Evolutionary conservation across 805 yeast genomes (phyloP), one percentile per base, ranked within the genome.

Genomic region (Myxozyma monticola): DNA sequence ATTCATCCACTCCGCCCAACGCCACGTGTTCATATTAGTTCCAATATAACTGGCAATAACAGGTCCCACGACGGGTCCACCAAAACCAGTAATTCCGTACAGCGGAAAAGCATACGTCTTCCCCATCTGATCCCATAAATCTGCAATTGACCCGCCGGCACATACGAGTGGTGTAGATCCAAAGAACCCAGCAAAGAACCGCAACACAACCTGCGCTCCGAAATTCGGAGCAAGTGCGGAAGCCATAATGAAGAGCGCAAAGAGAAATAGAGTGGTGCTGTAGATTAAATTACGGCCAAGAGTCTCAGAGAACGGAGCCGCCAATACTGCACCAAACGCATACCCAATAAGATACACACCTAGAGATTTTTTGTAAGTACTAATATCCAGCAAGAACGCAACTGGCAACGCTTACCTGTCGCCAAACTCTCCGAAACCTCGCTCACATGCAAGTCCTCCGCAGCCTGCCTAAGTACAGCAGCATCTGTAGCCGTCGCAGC

Each of bases 101-200:
- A 55, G 20, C 10, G 57, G 60, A 34, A 56, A 51, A 14, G 49
- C 55, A 21, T 41, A 57, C 4, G 60, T 48, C 20, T 53, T 49
- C 28, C 41, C 55, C 37, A 46, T n/a, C 15, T 52, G 53, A 24
- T 48, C 45, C 75, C 89, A 86, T 37, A 87, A 68, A 69, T 87
- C 95, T 51, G 82, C 73, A 56, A 87, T 78, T n/a, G 91, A 79
- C 56, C 95, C 95, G 51, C 91, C 91, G 14, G 89, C 95, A 59
- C 86, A 79, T 3, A 95, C 84, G 64, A 88, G 73, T 0, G 95
- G 89, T 2, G 95, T 95, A 1, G 91, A 83, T 1, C 90, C 85
- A 44, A 85, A 75, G 29, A 83, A 74, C 0, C 96, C 96, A 21
- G 87, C 75, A 62, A 88, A 78, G 64, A 88, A 88, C 60, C 95